A percentile compares a stretch with the other conserved stretches of the same genome.
Conservation (phyloP, 2,329 filamentous ascomycete genomes). For the Microsporum audouinii region DNA sequence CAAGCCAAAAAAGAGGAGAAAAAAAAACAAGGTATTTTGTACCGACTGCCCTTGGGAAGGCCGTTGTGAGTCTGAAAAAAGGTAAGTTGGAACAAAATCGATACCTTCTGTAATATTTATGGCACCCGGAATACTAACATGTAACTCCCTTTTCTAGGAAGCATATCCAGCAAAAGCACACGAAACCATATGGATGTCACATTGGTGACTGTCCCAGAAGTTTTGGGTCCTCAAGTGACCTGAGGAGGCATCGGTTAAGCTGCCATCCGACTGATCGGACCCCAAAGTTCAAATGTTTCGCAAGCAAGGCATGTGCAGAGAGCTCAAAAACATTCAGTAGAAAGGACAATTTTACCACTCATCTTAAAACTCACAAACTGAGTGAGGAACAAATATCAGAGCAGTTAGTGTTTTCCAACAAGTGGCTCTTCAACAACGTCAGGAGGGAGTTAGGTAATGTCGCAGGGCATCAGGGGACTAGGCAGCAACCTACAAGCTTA, state of each 20-base stretch:
- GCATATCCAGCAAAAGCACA: constrained; percentile 40
- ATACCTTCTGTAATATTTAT: neutral
- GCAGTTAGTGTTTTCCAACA: neutral
- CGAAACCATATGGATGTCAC: neutral
- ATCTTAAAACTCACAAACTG: constrained; percentile 40
- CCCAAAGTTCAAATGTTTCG: constrained; percentile 49
- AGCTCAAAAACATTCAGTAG: constrained; percentile 65
- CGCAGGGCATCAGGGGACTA: neutral
- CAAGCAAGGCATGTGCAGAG: constrained; percentile 42
- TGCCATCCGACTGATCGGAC: constrained; percentile 30
- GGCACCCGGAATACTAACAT: neutral
- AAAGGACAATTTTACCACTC: constrained; percentile 75
- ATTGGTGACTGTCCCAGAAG: constrained; percentile 31
- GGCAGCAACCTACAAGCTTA: neutral
- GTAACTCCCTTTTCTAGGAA: constrained; percentile 47
- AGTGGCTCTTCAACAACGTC: neutral
- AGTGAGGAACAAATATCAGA: neutral
- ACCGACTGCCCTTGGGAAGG: neutral
- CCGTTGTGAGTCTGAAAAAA: neutral
- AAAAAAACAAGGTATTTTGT: neutral
- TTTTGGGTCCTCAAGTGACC: constrained; percentile 71
- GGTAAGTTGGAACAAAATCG: neutral
- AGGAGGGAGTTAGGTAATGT: neutral
- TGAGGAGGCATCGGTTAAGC: constrained; percentile 52
- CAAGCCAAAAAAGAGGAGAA: neutral